These are phyloP conservation scores for Nematodospora anomalae DNA, from an alignment of 1,139 yeast species.

Conservation along the genomic window DNA sequence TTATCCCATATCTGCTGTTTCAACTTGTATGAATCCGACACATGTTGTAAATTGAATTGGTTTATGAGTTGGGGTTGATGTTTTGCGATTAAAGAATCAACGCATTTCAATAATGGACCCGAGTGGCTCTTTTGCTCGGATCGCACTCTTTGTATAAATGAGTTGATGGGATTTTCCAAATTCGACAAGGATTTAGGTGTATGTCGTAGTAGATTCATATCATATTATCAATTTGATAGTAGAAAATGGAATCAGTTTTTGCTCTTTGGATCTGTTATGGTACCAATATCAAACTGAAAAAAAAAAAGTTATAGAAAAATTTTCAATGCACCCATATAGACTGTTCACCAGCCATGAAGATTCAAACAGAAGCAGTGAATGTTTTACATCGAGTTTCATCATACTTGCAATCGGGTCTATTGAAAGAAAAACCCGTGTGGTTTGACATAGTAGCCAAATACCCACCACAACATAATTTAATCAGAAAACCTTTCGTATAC, in stretches of 20 bases:
- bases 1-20: constrained; percentile 15
- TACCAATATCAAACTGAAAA: neutral
- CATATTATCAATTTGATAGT: constrained; percentile 3
- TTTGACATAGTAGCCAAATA: constrained; percentile 74
- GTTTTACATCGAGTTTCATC: constrained; percentile 79
- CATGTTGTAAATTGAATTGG: constrained; percentile 9
- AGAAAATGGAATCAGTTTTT: too few relatives aligned
- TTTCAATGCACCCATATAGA: neutral
- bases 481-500: constrained; percentile 41
- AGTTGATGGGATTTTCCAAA: constrained; percentile 8
- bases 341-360: constrained; percentile 47
- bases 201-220: constrained; percentile 11
- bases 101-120: constrained; percentile 15
- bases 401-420: constrained; percentile 62
- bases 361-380: constrained; percentile 65
- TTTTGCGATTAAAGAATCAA: constrained; percentile 15
- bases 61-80: constrained; percentile 13
- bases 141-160: constrained; percentile 7
- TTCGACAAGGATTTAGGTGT: constrained; percentile 2
- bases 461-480: constrained; percentile 71
- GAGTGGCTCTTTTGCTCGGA: constrained; percentile 10
- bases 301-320: neutral
- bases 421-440: constrained; percentile 80
- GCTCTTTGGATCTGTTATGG: neutral
- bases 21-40: constrained; percentile 7